A percentile compares a stretch with the other conserved stretches of the same genome.
Evolutionary conservation across 2,329 filamentous ascomycete genomes (phyloP).

Genomic region (Paracoccidioides brasiliensis): DNA sequence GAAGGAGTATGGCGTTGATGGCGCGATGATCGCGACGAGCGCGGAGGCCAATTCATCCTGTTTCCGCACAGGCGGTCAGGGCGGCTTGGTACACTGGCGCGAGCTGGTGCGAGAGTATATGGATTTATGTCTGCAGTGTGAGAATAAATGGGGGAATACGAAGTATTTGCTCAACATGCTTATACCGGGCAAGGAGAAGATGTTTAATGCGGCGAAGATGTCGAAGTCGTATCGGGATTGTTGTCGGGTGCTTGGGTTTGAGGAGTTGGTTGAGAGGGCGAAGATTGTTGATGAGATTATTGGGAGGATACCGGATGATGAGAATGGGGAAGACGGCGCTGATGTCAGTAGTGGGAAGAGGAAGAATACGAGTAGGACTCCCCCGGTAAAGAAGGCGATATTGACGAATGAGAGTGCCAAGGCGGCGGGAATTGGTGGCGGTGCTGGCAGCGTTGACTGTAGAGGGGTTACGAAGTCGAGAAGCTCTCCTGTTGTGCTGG

Average conservation of each 20-base stretch:
- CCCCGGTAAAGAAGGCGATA: conserved; percentile 9
- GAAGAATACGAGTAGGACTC: conserved; percentile 2
- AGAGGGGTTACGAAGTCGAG: not conserved
- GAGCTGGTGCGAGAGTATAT: conserved; percentile 69
- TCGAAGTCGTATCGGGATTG: conserved; percentile 60
- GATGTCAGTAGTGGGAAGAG: not conserved
- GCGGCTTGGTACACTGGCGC: conserved; percentile 59
- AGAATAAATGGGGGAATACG: conserved; percentile 84
- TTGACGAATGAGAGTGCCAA: conserved; percentile 8
- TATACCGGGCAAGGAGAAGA: conserved; percentile 63
- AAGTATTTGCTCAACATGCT: conserved; percentile 82
- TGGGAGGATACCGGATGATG: conserved; percentile 19
- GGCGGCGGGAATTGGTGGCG: conserved; percentile 4
- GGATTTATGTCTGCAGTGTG: conserved; percentile 55
- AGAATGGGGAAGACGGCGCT: not conserved
- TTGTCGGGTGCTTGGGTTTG: conserved; percentile 52
- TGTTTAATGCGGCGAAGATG: conserved; percentile 48
- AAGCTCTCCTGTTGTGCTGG: not conserved
- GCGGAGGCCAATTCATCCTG: conserved; percentile 86
- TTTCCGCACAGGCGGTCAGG: conserved; percentile 57
- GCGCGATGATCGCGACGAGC: conserved; percentile 91
- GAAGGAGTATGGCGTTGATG: conserved; percentile 70
- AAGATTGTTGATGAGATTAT: conserved; percentile 51
- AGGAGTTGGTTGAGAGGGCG: conserved; percentile 51
- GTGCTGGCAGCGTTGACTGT: not conserved